Conservation (phyloP, 2,329 filamentous ascomycete species). For the Xylaria sp. region DNA sequence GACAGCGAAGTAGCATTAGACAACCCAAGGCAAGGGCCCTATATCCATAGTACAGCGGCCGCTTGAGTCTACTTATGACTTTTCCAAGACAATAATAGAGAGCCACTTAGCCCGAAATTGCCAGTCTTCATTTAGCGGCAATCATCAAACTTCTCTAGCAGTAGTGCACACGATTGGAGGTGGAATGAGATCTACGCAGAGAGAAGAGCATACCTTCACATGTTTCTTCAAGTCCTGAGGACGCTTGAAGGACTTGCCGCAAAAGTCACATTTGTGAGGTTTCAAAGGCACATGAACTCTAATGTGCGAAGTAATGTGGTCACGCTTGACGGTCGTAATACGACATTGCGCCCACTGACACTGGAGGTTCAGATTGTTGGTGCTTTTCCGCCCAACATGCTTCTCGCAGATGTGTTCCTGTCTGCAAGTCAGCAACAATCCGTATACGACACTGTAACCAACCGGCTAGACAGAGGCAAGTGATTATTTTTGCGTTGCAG, state of each 20-base stretch:
- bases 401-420: slow-evolving; percentile 98
- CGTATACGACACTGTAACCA: not conserved
- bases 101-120: not conserved
- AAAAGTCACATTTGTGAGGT: slow-evolving; percentile 99
- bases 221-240: slow-evolving; percentile 99
- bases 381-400: slow-evolving; percentile 98
- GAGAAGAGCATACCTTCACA: slow-evolving; percentile 73
- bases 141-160: not conserved
- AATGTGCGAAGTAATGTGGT: slow-evolving; percentile 99
- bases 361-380: slow-evolving; percentile 96
- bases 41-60: no score
- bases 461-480: not conserved
- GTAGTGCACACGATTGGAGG: not conserved
- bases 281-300: slow-evolving; percentile 98
- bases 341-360: slow-evolving; percentile 98
- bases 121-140: no score
- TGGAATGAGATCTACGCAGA: not conserved
- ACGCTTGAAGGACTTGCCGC: slow-evolving; percentile 98
- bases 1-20: not conserved
- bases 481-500: not conserved
- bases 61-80: no score
- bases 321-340: slow-evolving; percentile 97
- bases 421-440: slow-evolving; percentile 21
- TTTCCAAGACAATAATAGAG: no score
- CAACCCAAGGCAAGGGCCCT: no score